These are phyloP conservation scores for Alternaria arborescens DNA, from an alignment of 2,329 filamentous ascomycete species.

Conservation along the genomic window DNA sequence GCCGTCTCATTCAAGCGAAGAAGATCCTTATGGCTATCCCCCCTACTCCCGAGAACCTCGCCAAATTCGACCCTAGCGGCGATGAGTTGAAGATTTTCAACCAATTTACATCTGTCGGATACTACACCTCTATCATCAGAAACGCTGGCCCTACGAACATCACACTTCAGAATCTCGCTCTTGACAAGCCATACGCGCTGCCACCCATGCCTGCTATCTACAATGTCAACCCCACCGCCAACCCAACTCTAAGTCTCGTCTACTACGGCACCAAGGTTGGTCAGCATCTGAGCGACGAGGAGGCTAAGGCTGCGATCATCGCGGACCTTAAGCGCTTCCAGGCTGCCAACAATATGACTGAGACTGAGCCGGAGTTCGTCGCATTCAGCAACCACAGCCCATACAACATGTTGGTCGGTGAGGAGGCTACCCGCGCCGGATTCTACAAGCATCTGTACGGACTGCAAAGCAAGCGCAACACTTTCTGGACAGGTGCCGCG, in stretches of 20 bases:
- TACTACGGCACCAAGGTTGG: constrained; percentile 27
- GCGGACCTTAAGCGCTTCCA: constrained; percentile 23
- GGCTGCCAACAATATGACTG: constrained; percentile 8
- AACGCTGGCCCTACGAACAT: constrained; percentile 48
- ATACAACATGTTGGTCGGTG: constrained; percentile 24
- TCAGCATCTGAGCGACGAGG: constrained; percentile 19
- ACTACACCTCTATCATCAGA: constrained; percentile 52
- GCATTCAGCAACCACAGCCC: constrained; percentile 39
- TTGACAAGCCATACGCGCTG: constrained; percentile 37
- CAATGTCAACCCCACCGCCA: constrained; percentile 28
- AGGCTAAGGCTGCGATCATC: constrained; percentile 29
- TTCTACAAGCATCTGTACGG: constrained; percentile 35
- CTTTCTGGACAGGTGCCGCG: constrained; percentile 32
- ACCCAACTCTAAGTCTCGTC: constrained; percentile 20
- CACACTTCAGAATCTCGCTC: constrained; percentile 37
- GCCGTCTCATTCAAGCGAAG: constrained; percentile 47
- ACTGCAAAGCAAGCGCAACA: constrained; percentile 32
- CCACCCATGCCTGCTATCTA: constrained; percentile 47
- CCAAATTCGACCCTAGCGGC: constrained; percentile 47
- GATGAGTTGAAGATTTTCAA: constrained; percentile 50
- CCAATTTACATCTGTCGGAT: constrained; percentile 50
- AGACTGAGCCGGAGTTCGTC: constrained; percentile 27
- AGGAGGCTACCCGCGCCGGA: constrained; percentile 25
- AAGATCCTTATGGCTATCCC: constrained; percentile 56
- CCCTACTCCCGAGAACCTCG: constrained; percentile 48